Percentiles rank a stretch among this genome's conserved stretches.
These are phyloP conservation scores for Monosporascus sp. DNA, from an alignment of 2,329 filamentous ascomycete genomes.

Conservation along the genomic window DNA sequence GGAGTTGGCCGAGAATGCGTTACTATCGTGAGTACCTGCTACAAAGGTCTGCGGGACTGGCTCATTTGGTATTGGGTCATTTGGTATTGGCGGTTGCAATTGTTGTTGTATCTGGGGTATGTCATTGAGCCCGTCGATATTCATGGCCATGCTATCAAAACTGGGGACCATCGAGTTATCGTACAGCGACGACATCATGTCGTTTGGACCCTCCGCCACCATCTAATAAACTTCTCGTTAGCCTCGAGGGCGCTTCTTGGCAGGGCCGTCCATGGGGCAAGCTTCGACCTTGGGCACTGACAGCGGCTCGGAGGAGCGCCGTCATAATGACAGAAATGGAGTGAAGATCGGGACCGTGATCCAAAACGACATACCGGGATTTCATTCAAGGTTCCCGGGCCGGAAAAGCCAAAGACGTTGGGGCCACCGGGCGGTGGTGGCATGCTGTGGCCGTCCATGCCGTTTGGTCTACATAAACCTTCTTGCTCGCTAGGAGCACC, in stretches of 20 bases:
- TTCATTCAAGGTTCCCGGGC: conserved; percentile 20
- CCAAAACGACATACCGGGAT: conserved; percentile 17
- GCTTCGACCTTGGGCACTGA: not conserved
- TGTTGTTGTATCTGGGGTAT: conserved; percentile 17
- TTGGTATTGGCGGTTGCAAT: conserved; percentile 11
- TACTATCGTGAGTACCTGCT: conserved; percentile 11
- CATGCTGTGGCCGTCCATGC: conserved; percentile 11
- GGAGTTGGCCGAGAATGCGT: conserved; percentile 15
- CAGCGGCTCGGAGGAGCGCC: not conserved
- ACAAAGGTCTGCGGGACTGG: conserved; percentile 15
- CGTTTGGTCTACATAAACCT: not conserved
- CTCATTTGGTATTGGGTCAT: conserved; percentile 10
- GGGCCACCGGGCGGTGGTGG: conserved; percentile 26
- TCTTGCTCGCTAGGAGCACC: no score
- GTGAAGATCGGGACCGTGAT: not conserved
- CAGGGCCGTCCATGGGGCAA: conserved; percentile 2
- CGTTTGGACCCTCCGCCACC: conserved; percentile 20
- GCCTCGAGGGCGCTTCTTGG: not conserved
- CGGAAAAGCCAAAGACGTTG: conserved; percentile 33
- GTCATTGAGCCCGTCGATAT: conserved; percentile 22
- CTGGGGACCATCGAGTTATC: conserved; percentile 19
- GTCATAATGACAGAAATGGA: not conserved
- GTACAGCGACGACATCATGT: conserved; percentile 25
- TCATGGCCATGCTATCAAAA: conserved; percentile 24
- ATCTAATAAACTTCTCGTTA: conserved; percentile 14